Evolutionary conservation across 2,329 filamentous ascomycete genomes (phyloP), one percentile per base, ranked within the genome.

Genomic region (Ophiostoma triangulosporum): DNA sequence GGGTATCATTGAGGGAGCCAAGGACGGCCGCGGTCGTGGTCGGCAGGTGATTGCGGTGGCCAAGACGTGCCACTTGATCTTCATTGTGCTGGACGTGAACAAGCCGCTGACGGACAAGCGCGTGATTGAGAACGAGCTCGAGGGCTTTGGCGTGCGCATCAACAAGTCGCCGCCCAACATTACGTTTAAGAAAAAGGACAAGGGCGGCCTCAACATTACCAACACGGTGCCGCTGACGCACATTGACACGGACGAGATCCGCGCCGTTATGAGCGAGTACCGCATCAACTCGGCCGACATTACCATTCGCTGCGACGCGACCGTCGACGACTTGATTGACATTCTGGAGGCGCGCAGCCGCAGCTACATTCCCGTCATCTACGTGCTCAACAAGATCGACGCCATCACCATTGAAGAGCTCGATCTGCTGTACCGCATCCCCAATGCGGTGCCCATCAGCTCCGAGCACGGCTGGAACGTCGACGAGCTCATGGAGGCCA

Each of bases 121-220:
- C 57, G 77, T 98, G 58, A 98, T 98, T 64, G 93, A 98, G 71
- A 77, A 81, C 51, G 93, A 98, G 72, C 71, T 98, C 66, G 93
- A 98, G 68, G 93, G 93, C 7, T 98, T 98, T 63, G 93, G 93
- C 32, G 96, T 98, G 65, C 81, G 93, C 54, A 91, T 97, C 74
- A 98, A 98, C 76, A 98, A 97, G 74, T 73, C 82, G 62, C 93
- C 93, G 26, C 93, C 93, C 38, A 98, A 98, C 68, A 98, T 98
- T 64, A 87, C 93, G n/a, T 95, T 96, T 76, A 94, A 84, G 72
- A 98, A 98, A 77, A 98, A 98, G 76, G 93, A 98, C 70, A 97
- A 97, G 73, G 93, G 93, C 61, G 93, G 93, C 33, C 81, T 98
- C 65, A 90, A 87, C 64, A 93, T 98, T 65, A 95, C 90, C n/a